Base-by-base conservation (phyloP, 306 rosid genomes). In the Hippophae tibetana region DNA sequence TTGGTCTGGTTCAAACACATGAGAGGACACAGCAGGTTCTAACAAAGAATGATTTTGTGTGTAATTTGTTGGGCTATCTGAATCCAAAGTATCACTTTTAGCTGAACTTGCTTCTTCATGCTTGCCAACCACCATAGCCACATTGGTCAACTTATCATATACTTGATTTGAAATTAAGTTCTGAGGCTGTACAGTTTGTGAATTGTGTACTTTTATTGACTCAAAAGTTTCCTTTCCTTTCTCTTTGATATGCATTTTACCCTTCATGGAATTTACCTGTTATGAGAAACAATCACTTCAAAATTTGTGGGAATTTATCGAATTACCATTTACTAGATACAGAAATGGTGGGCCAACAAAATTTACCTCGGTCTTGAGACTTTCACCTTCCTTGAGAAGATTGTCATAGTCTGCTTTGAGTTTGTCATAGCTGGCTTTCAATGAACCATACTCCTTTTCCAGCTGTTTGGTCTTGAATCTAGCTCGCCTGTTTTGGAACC, bases 401-500 rank as follows among this genome's bases (percentile, higher is more conserved):
- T 50, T 76, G 26, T 80, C 93, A 78, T 74, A 76, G 40, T 84
- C 89, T 68, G 44, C 66, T 61, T 80, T 76, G 66, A 89, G 95
- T 66, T 66, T 66, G 31, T 76, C 80, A 74, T 43, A 84, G 61
- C 83, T 75, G 62, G 87, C 69, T 63, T 78, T 84, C 81, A 89
- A 73, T 5, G 74, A 70, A 59, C 75, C 92, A 63, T 78, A 89
- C 26, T 86, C 95, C 70, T 71, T 81, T 18, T 82, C 89, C n/a
- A 89, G 72, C 60, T 76, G 95, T 42, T 92, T 92, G 40, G 84
- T 81, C 69, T 89, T 89, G 57, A 66, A 84, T 58, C 93, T 84
- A 59, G 92, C 97, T 14, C 95, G 80, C 54, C 95, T 69, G 72
- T 89, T 90, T 68, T 90, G 98, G 52, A 90, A 90, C 98, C 98